Base-by-base conservation (phyloP, 306 rosid genomes). In the Hippophae gyantsensis region DNA sequence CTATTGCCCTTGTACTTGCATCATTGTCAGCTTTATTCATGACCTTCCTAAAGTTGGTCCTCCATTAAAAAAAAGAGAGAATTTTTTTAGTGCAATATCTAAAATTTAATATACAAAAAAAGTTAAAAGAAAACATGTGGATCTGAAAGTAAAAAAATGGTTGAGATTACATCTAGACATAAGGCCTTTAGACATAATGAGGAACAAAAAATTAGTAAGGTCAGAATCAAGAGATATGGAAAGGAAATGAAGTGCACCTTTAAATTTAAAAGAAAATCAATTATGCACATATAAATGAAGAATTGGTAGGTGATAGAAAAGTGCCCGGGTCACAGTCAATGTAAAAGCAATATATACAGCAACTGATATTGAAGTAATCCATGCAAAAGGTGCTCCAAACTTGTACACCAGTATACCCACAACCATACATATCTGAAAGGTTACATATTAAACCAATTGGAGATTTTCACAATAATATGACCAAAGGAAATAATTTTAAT, bases 21-120 rank as follows among this genome's bases (percentile, higher is more conserved):
- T 88, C 93, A 76, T 92, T 88, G 58, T 92, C 99, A 11, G 99
- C 96, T 74, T 82, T 88, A 72, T 92, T 92, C 99, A 92, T 92
- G 79, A 73, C 80, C 81, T 83, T 92, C 77, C 99, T 80, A 69
- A 83, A 92, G 77, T 88, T 92, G 64, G 99, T 92, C 74, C 99
- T 92, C 99, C 99, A 92, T 95, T 92, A 76, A 49, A 76, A 81
- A 72, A 54, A 32, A 67, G 76, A 66, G 71, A 72, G 0, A 65
- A 68, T 61, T 10, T 32, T 9, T 27, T 52, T 45, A 43, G 10
- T 42, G 73, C 50, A 59, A 42, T 38, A 26, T 8, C 2, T 10
- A 32, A 46, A 12, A 10, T n/a, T 13, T n/a, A 23, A 58, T 5
- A 59, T 26, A 44, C 11, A 40, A 8, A 63, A 49, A 49, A 65